These are phyloP conservation scores for Amauroascus niger DNA, from an alignment of 2,329 filamentous ascomycete species.

Conservation along the genomic window DNA sequence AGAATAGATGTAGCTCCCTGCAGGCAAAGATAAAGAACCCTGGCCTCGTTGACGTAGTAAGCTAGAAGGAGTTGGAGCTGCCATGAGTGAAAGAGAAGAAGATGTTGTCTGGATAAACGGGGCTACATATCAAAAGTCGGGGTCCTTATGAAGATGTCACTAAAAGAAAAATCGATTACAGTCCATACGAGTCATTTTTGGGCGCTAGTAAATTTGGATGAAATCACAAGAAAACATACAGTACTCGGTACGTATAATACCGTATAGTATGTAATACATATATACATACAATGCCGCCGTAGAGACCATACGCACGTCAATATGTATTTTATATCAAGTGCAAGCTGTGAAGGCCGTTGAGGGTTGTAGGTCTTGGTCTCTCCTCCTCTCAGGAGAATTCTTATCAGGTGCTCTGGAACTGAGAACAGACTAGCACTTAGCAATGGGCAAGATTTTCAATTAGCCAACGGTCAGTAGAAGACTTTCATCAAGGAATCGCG, in stretches of 20 bases:
- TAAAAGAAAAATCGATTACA: background rate
- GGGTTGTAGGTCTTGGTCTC: background rate
- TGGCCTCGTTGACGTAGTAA: constrained; percentile 13
- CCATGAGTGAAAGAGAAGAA: background rate
- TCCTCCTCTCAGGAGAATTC: no score
- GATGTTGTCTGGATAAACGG: background rate
- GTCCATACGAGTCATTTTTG: background rate
- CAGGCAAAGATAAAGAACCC: constrained; percentile 32
- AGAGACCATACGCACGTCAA: no score
- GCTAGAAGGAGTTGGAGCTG: constrained; percentile 8
- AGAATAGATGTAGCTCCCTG: constrained; percentile 37
- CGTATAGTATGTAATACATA: no score
- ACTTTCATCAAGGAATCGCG: background rate
- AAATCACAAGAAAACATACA: background rate
- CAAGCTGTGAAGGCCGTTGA: no score
- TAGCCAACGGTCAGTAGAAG: background rate
- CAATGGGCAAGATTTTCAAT: background rate
- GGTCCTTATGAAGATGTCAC: background rate
- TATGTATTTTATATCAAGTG: no score
- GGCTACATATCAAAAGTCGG: no score
- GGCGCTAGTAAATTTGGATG: background rate
- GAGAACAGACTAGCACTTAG: no score
- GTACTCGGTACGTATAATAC: no score
- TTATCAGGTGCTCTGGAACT: no score
- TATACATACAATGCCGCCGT: no score